Evolutionary conservation across 2,329 filamentous ascomycete genomes (phyloP).

Genomic region (Fonsecaea pedrosoi): DNA sequence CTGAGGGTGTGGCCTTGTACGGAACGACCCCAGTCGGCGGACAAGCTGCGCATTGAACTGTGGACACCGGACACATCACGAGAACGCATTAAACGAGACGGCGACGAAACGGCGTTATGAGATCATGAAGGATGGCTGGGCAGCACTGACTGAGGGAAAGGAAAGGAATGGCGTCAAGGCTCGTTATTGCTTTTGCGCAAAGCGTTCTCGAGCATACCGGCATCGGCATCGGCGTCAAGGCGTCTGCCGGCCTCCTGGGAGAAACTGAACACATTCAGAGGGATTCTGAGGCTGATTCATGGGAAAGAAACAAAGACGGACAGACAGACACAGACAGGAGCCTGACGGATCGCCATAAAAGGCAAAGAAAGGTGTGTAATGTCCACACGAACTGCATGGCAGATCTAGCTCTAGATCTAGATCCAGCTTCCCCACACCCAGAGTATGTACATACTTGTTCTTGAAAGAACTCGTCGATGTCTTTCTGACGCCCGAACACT

Average conservation of each 20-base stretch:
- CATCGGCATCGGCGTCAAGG: neutral
- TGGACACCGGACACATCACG: neutral
- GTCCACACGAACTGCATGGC: neutral
- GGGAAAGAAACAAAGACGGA: neutral
- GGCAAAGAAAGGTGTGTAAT: neutral
- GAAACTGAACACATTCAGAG: neutral
- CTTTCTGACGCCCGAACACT: no score
- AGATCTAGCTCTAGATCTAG: no score
- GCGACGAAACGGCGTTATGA: neutral
- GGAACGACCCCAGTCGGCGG: neutral
- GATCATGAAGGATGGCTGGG: neutral
- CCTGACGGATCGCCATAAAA: no score
- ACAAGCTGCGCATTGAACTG: constrained; percentile 3
- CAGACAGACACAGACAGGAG: no score
- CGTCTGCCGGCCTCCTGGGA: neutral
- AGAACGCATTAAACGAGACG: neutral
- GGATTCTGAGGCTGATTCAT: neutral
- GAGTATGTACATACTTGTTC: no score
- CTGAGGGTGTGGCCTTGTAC: constrained; percentile 21
- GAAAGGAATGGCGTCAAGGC: neutral
- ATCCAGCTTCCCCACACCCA: no score
- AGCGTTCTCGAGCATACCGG: neutral
- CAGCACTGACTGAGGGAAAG: neutral
- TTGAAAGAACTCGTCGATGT: no score
- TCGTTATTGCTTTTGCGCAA: neutral